Evolutionary conservation across 139 green algal genomes (phyloP), one percentile per base, ranked within the genome.

Genomic region (Astrephomene gubernaculifera): DNA sequence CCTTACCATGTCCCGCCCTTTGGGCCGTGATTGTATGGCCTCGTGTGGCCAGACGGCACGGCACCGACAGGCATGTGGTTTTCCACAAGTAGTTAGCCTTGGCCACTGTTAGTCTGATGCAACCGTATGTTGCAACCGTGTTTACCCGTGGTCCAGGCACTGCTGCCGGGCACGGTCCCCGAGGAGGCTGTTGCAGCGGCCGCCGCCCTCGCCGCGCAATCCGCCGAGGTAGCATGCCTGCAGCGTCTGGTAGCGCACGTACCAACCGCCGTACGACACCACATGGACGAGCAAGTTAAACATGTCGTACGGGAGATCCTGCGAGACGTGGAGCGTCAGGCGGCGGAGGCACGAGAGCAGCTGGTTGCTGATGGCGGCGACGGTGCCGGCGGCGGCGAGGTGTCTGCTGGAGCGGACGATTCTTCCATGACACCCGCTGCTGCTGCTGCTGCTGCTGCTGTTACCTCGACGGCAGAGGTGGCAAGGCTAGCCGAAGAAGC

Each of bases 211-310:
- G 79, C 79, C 31, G 79, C 64, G 4, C 63, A 61, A 39, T 54
- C 31, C 25, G 79, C 79, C 33, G 79, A 85, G 79, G 44, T 76
- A 33, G 63, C 44, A 2, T 85, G 63, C 61, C 43, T 85, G 61
- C 79, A 85, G 79, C 79, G 79, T 22, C 79, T 85, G 10, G 79
- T 85, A 44, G 64, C 43, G 31, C 63, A 85, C 27, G 79, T 85
- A 64, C 79, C 79, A 0, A 17, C 44, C 1, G 79, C 64, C n/a
- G 79, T 85, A 75, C 79, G 79, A 9, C 43, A 39, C 8, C 64
- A 76, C 33, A 67, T 85, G 65, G 79, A 65, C 27, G 79, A 76
- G 44, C 79, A 86, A 33, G 27, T 69, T 12, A 49, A 53, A 45
- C 35, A 49, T 36, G 36, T 86, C 4, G 79, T 86, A 6, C 79